Base-by-base conservation (phyloP, 2,329 filamentous ascomycete genomes). In the Chalaropsis ovoidea region DNA sequence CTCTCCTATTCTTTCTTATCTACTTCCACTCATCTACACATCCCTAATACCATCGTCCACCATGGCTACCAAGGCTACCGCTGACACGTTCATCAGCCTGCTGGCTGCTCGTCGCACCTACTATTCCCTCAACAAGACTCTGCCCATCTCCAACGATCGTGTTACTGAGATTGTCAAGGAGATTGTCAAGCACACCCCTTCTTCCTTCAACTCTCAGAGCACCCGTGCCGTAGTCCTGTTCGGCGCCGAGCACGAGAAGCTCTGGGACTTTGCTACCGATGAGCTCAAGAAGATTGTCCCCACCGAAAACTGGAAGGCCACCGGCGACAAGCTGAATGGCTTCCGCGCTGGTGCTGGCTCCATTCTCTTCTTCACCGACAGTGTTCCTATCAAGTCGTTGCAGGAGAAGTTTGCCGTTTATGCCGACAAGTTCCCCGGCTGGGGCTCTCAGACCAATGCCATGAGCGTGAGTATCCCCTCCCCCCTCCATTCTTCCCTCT, bases 311-410 rank as follows among this genome's bases (percentile, higher is more conserved):
- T 91, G 82, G 79, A 76, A 83, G 73, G 64, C 74, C 69, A 88
- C 78, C 15, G 72, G 69, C 65, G 69, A 71, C 70, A 76, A 76
- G 71, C 72, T 80, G 68, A 74, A 72, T 70, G 72, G 77, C 71
- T 93, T 95, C 80, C 82, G 82, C 77, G 85, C 74, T 66, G 90
- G 76, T 22, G 89, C 91, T 70, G 92, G 90, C 70, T 89, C 89
- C 64, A 87, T 93, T 71, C 84, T 96, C 71, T 96, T 95, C 84
- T 95, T 89, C 79, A 86, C 90, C 77, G 89, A 95, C 78, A 81
- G 85, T 69, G 77, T 81, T 64, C 81, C 83, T 70, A 81, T 93
- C 75, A 76, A 86, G 70, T 77, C 74, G 66, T 81, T 90, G 71
- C 83, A 90, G 77, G 79, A 82, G 70, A 83, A 86, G 70, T 90